A percentile compares a stretch with the other conserved stretches of the same genome.
phyloP scores from a whole-genome alignment of 441 rosid genomes.

The Erodium texanum region DNA sequence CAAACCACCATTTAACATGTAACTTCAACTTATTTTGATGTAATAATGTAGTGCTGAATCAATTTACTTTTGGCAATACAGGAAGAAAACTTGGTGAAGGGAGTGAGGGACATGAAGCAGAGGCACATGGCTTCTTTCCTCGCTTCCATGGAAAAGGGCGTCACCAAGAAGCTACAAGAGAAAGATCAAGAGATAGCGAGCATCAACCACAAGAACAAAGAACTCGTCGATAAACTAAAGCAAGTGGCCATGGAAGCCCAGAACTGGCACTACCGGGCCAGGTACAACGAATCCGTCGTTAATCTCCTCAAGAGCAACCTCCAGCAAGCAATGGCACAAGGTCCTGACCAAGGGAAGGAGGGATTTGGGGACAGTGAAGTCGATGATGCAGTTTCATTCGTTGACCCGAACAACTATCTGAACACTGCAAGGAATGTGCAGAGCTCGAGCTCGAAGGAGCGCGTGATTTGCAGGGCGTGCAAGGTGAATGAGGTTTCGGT shows the following conservation, averaged over 20 bases:
- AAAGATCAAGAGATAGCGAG: conserved; percentile 62
- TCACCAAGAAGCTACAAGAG: conserved; percentile 54
- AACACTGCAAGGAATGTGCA: conserved; percentile 11
- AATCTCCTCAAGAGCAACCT: conserved; percentile 52
- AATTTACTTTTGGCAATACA: conserved; percentile 16
- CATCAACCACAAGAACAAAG: conserved; percentile 59
- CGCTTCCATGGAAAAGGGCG: conserved; percentile 53
- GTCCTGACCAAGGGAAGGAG: conserved; percentile 65
- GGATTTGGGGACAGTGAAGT: conserved; percentile 76
- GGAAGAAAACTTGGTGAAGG: conserved; percentile 56
- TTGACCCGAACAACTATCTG: conserved; percentile 37
- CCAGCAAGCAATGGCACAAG: conserved; percentile 59
- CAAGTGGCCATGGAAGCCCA: conserved; percentile 57
- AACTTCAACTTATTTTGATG: too few relatives aligned
- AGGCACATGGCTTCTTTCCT: conserved; percentile 55
- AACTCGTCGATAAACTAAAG: conserved; percentile 55
- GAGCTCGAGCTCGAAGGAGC: conserved; percentile 26
- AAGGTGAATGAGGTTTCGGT: conserved; percentile 51
- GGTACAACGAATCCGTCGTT: conserved; percentile 62
- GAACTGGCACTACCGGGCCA: conserved; percentile 66
- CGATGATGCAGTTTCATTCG: conserved; percentile 57
- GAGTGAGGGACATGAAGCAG: conserved; percentile 60
- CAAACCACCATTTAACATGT: too few relatives aligned
- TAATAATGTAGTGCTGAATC: too few relatives aligned
- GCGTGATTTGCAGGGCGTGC: conserved; percentile 57